phyloP scores from a whole-genome alignment of 805 yeast species.

The Blastobotrys attinorum region DNA sequence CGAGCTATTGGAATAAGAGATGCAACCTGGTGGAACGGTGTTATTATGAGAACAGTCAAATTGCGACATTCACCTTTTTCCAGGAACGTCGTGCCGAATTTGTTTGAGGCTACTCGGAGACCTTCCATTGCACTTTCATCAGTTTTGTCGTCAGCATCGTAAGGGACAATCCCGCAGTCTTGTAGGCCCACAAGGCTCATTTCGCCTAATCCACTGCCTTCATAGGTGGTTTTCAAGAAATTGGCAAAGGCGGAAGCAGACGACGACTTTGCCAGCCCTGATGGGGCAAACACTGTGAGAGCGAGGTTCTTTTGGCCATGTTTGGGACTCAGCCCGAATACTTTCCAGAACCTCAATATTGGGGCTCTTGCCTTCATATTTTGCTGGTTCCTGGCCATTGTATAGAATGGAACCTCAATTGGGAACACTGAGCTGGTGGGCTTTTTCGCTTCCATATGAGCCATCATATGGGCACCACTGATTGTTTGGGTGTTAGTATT shows the following conservation, averaged over 20 bases:
- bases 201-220: conserved; percentile 29
- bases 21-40: conserved; percentile 13
- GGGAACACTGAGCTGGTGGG: conserved; percentile 8
- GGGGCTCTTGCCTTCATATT: conserved; percentile 30
- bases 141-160: conserved; percentile 9
- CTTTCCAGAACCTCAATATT: conserved; percentile 33
- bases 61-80: conserved; percentile 3
- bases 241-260: conserved; percentile 21
- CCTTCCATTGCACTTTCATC: background rate
- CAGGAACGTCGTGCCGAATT: background rate
- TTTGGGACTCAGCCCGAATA: conserved; percentile 30
- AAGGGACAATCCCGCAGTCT: conserved; percentile 7
- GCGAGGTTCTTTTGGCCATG: conserved; percentile 24
- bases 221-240: conserved; percentile 26
- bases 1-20: conserved; percentile 21
- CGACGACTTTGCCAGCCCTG: conserved; percentile 17
- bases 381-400: conserved; percentile 16
- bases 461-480: background rate
- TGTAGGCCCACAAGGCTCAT: conserved; percentile 13
- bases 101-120: background rate
- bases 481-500: too few species aligned
- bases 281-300: conserved; percentile 24
- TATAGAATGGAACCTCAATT: conserved; percentile 13
- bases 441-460: background rate
- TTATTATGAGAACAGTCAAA: conserved; percentile 14